Percentiles rank a stretch among this genome's conserved stretches.
phyloP scores from a whole-genome alignment of 352 stramenopile species.

The Globisporangium cederbergense region DNA sequence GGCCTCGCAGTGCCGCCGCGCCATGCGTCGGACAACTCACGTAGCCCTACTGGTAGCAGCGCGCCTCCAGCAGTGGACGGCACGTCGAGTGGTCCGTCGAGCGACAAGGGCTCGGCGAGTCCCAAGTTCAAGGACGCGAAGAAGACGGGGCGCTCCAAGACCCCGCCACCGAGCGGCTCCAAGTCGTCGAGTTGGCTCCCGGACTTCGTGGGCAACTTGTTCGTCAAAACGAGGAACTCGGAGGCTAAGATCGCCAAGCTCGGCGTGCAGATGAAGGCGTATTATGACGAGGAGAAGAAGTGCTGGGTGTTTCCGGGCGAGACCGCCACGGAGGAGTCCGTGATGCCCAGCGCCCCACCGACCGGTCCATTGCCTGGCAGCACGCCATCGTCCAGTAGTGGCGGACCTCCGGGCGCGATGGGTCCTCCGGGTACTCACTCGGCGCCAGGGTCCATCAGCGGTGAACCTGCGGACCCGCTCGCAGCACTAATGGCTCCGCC shows the following conservation, averaged over 20 bases:
- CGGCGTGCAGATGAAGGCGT: constrained; percentile 73
- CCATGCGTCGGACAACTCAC: constrained; percentile 7
- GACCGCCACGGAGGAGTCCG: constrained; percentile 50
- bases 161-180: constrained; percentile 65
- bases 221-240: constrained; percentile 78
- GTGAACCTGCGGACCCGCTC: constrained; percentile 51
- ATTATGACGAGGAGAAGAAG: constrained; percentile 80
- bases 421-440: constrained; percentile 52
- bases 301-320: constrained; percentile 88
- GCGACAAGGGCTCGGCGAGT: constrained; percentile 70
- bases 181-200: constrained; percentile 58
- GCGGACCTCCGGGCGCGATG: constrained; percentile 21
- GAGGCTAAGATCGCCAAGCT: constrained; percentile 82
- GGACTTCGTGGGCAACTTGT: constrained; percentile 38
- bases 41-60: constrained; percentile 9
- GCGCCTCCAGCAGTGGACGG: neutral
- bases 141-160: constrained; percentile 71
- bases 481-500: constrained; percentile 81
- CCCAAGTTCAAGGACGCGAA: constrained; percentile 64
- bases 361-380: constrained; percentile 59
- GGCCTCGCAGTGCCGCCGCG: constrained; percentile 13
- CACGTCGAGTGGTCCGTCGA: constrained; percentile 37
- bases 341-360: constrained; percentile 66
- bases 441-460: constrained; percentile 62
- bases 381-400: constrained; percentile 31